Conservation (phyloP, 176 grass and related monocot genomes). For the Oropetium thomaeum region DNA sequence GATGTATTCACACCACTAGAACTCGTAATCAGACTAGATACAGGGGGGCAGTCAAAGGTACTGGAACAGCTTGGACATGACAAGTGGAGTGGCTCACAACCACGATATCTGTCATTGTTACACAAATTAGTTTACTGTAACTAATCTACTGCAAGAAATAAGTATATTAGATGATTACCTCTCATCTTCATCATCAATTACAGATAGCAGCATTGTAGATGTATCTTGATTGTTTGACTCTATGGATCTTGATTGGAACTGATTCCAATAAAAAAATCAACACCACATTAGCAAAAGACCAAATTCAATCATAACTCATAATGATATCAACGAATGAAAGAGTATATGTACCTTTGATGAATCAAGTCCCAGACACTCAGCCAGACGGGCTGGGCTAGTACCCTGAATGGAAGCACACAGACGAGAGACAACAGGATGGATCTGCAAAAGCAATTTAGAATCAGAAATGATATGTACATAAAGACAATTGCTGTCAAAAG, state of each 20-base stretch:
- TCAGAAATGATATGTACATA: neutral
- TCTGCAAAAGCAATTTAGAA: conserved; percentile 59
- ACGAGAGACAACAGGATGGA: conserved; percentile 96
- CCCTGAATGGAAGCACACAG: conserved; percentile 97
- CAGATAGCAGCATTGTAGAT: conserved; percentile 62
- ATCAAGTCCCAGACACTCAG: conserved; percentile 98
- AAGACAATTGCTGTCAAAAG: neutral
- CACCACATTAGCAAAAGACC: neutral
- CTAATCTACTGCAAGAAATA: conserved; percentile 12
- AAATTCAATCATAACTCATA: conserved; percentile 9
- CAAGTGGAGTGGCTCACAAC: conserved; percentile 76
- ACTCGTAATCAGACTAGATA: conserved; percentile 73
- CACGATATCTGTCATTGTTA: conserved; percentile 70
- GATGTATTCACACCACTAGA: conserved; percentile 24
- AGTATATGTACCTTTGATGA: conserved; percentile 66
- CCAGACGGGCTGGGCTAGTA: conserved; percentile 88
- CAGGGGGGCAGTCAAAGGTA: conserved; percentile 77
- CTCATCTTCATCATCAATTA: conserved; percentile 75
- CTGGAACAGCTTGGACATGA: conserved; percentile 83
- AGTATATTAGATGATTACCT: conserved; percentile 47
- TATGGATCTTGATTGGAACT: conserved; percentile 75
- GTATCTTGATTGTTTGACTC: conserved; percentile 66
- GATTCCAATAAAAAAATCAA: conserved; percentile 31
- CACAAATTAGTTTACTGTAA: conserved; percentile 33
- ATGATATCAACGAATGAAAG: conserved; percentile 4